phyloP scores from a whole-genome alignment of 2,329 filamentous ascomycete species.

The Epichloe typhina region DNA sequence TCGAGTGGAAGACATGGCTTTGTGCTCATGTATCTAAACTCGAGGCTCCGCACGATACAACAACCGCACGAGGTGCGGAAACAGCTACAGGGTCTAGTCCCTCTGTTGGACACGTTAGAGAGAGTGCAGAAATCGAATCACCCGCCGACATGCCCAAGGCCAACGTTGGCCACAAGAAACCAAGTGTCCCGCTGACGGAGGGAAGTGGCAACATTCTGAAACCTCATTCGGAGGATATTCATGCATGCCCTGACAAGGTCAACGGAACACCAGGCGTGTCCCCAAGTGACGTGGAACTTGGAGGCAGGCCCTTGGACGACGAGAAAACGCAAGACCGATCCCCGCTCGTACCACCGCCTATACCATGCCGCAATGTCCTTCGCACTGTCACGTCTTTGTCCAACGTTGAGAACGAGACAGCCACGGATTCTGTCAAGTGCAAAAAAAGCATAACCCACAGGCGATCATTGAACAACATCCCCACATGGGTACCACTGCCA shows the following conservation, averaged over 20 bases:
- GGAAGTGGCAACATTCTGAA: not conserved
- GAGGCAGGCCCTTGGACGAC: not conserved
- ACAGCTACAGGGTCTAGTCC: slow-evolving; percentile 1
- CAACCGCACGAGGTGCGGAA: not conserved
- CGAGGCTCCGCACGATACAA: slow-evolving; percentile 17
- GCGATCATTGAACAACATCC: slow-evolving; percentile 15
- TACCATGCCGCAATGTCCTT: slow-evolving; percentile 1
- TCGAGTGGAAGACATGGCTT: slow-evolving; percentile 43
- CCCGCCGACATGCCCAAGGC: slow-evolving; percentile 8
- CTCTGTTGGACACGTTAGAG: slow-evolving; percentile 30
- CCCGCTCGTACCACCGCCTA: not conserved
- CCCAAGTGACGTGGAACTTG: not conserved
- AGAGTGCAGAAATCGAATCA: slow-evolving; percentile 35
- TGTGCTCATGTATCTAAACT: slow-evolving; percentile 37
- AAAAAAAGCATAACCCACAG: slow-evolving; percentile 9
- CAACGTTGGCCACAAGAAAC: not conserved
- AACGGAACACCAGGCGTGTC: not conserved
- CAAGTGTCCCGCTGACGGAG: not conserved
- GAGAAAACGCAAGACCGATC: not conserved
- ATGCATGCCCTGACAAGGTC: not conserved
- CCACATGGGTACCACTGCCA: slow-evolving; percentile 6
- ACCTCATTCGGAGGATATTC: not conserved
- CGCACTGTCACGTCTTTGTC: not conserved
- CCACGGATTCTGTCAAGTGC: not conserved
- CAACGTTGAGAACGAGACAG: not conserved